Percentiles rank a stretch among this genome's conserved stretches.
Evolutionary conservation across 2,329 filamentous ascomycete genomes (phyloP).

Genomic region (Trichoderma cornu-damae): DNA sequence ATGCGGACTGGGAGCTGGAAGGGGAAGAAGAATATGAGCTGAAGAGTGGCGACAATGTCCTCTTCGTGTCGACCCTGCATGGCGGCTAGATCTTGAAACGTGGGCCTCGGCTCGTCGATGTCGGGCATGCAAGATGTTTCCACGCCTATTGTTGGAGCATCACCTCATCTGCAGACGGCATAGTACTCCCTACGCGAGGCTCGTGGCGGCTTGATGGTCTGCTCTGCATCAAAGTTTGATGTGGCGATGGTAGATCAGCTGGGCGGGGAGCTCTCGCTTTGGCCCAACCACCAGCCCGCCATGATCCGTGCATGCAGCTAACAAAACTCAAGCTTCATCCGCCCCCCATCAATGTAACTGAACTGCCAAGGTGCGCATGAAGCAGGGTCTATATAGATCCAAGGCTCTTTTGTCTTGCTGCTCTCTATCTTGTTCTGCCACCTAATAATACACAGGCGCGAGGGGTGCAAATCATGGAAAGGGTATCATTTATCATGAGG

Average conservation of each 20-base stretch:
- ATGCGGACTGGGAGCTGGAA: constrained; percentile 97
- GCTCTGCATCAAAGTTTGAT: not conserved
- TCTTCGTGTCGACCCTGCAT: constrained; percentile 95
- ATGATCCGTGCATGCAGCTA: not conserved
- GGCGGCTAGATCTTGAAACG: constrained; percentile 59
- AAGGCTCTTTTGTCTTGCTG: not conserved
- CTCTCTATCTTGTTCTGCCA: not conserved
- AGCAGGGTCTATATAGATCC: constrained; percentile 2
- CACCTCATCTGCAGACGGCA: not conserved
- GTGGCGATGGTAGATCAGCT: constrained; percentile 5
- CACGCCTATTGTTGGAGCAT: not conserved
- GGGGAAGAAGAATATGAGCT: constrained; percentile 88
- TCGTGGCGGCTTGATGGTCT: not conserved
- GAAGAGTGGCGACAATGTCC: constrained; percentile 74
- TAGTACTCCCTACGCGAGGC: not conserved
- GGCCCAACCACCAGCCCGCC: not conserved
- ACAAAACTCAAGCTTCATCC: not conserved
- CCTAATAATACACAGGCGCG: not conserved
- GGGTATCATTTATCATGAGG: not conserved
- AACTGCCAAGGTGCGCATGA: not conserved
- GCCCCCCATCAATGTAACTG: not conserved
- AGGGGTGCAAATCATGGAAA: not conserved
- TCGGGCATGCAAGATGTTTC: not conserved
- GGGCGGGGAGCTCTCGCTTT: not conserved
- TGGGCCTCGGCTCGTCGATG: not conserved